Conservation (phyloP, 257 asterid species). For the Gentiana dahurica region DNA sequence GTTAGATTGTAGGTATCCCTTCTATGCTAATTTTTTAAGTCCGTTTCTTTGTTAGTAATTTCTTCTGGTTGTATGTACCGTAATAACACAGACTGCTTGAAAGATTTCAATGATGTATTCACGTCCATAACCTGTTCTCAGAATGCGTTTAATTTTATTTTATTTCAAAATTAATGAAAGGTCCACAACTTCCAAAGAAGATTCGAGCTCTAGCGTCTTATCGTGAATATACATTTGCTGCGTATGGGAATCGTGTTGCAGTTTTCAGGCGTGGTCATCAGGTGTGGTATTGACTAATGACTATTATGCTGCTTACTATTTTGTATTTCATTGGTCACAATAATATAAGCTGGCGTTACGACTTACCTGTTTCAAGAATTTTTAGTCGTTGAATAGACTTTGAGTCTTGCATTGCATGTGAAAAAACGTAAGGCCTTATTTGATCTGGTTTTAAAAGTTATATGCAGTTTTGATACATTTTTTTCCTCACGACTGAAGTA, state of each 20-base stretch:
- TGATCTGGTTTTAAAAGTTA: no score
- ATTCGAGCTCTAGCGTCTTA: slow-evolving; percentile 83
- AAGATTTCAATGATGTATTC: neutral
- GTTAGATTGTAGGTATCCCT: no score
- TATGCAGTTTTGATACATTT: no score
- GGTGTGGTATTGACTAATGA: slow-evolving; percentile 25
- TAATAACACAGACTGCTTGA: neutral
- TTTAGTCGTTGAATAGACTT: no score
- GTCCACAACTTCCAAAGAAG: slow-evolving; percentile 88
- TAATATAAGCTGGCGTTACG: neutral
- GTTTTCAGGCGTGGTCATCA: slow-evolving; percentile 82
- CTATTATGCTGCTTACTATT: neutral
- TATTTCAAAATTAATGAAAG: slow-evolving; percentile 25
- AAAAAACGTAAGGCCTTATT: no score
- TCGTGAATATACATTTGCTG: slow-evolving; percentile 88
- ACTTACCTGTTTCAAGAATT: no score
- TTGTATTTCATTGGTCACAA: neutral
- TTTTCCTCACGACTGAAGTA: no score
- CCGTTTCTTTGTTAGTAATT: neutral
- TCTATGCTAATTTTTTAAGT: no score
- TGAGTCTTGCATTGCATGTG: no score
- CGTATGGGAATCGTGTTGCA: slow-evolving; percentile 62
- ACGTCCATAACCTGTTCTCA: neutral
- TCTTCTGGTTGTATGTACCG: no score
- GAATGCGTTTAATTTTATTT: neutral